phyloP scores from a whole-genome alignment of 331 rosid genomes.

The Acacia concinna region DNA sequence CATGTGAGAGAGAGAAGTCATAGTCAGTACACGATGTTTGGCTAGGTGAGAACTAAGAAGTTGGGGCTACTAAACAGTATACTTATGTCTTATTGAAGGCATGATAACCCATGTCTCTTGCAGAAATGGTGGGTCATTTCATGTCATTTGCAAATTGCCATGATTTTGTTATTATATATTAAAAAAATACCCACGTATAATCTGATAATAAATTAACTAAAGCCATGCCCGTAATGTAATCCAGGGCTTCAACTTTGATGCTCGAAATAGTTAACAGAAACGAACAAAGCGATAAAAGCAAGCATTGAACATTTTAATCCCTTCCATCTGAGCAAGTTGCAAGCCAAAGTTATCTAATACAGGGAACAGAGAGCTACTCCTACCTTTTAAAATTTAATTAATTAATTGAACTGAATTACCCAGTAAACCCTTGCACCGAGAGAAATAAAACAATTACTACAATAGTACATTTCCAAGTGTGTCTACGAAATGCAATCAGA shows the following conservation, averaged over 20 bases:
- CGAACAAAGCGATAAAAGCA: slow-evolving; percentile 22
- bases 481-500: no score
- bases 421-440: no score
- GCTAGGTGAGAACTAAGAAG: slow-evolving; percentile 6
- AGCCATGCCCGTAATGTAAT: slow-evolving; percentile 35
- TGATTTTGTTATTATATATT: slow-evolving; percentile 21
- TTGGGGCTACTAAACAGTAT: slow-evolving; percentile 18
- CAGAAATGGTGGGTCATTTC: slow-evolving; percentile 34
- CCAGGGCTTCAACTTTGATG: slow-evolving; percentile 22
- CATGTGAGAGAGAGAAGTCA: slow-evolving; percentile 46
- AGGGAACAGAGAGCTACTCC: no score
- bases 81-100: slow-evolving; percentile 25
- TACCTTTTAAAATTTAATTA: no score
- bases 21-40: slow-evolving; percentile 18
- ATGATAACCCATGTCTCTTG: slow-evolving; percentile 32
- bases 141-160: background rate
- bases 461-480: no score
- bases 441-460: no score
- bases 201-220: slow-evolving; percentile 2
- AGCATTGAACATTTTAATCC: background rate
- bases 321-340: background rate
- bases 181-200: background rate
- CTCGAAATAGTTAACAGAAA: slow-evolving; percentile 9
- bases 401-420: no score
- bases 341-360: no score